A percentile compares a stretch with the other conserved stretches of the same genome.
Evolutionary conservation across 129 eudicot species (phyloP).

Genomic region (Centaurea solstitialis): DNA sequence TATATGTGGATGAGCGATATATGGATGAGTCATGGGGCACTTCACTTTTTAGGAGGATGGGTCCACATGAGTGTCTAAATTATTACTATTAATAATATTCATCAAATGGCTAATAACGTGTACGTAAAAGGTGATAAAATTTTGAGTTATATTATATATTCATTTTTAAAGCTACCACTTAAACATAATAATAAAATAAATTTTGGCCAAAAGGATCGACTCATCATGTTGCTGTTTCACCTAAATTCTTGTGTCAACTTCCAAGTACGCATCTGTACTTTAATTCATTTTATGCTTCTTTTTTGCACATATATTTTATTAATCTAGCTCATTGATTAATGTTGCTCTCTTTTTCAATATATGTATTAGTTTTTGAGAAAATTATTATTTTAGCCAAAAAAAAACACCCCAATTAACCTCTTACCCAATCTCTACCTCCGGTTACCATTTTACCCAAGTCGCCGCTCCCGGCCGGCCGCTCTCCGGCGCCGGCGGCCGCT

Average conservation of each 20-base stretch:
- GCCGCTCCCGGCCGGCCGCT: too few relatives aligned
- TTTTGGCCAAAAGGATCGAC: conserved; percentile 16
- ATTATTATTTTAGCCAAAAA: too few relatives aligned
- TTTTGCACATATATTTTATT: background rate
- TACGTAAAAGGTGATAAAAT: conserved; percentile 36
- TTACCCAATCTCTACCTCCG: too few relatives aligned
- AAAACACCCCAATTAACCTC: too few relatives aligned
- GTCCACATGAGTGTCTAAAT: conserved; percentile 25
- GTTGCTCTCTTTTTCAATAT: background rate
- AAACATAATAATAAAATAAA: background rate
- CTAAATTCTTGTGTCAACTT: conserved; percentile 31
- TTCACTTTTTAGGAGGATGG: conserved; percentile 36
- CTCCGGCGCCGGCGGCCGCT: too few relatives aligned
- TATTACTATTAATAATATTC: background rate
- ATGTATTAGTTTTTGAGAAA: too few relatives aligned
- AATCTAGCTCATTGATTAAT: background rate
- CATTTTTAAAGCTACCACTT: conserved; percentile 28
- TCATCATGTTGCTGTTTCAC: conserved; percentile 20
- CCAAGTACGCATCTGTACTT: conserved; percentile 35
- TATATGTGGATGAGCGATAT: conserved; percentile 46
- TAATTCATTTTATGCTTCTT: background rate
- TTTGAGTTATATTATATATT: conserved; percentile 13
- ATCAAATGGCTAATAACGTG: conserved; percentile 32
- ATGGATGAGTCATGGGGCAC: conserved; percentile 56
- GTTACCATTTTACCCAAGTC: too few relatives aligned